phyloP scores from a whole-genome alignment of 148 eudicot species.

The Salicornia ramosissima region DNA sequence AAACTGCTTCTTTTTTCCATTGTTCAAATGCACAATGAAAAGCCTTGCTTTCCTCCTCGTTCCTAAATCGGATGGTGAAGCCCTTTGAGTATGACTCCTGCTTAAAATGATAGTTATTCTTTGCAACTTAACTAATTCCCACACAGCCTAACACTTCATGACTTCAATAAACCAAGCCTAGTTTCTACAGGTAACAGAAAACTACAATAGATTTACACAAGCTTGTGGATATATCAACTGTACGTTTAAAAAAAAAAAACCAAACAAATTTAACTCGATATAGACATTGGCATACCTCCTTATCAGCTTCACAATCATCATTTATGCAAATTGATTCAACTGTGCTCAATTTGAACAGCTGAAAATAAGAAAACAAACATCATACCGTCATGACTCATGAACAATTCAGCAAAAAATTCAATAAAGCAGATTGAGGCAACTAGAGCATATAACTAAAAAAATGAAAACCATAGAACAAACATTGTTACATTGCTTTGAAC shows the following conservation, averaged over 20 bases:
- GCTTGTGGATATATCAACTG: background rate
- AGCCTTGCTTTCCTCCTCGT: slow-evolving; percentile 64
- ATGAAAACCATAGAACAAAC: background rate
- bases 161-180: background rate
- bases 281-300: slow-evolving; percentile 44
- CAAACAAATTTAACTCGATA: background rate
- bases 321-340: slow-evolving; percentile 49
- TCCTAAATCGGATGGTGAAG: slow-evolving; percentile 54
- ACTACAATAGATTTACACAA: background rate
- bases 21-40: slow-evolving; percentile 80
- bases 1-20: slow-evolving; percentile 58
- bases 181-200: background rate
- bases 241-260: background rate
- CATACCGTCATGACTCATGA: too few species aligned
- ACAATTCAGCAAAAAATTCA: too few species aligned
- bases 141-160: background rate
- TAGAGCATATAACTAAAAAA: background rate
- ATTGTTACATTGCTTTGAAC: background rate
- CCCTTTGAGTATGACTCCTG: slow-evolving; percentile 75
- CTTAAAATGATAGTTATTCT: slow-evolving; percentile 23
- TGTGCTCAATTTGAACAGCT: slow-evolving; percentile 61
- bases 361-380: background rate
- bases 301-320: slow-evolving; percentile 34
- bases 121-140: background rate
- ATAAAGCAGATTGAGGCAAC: slow-evolving; percentile 46